Percentiles rank a stretch among this genome's conserved stretches.
phyloP scores from a whole-genome alignment of 2,329 filamentous ascomycete genomes.

The Nemania sp. region DNA sequence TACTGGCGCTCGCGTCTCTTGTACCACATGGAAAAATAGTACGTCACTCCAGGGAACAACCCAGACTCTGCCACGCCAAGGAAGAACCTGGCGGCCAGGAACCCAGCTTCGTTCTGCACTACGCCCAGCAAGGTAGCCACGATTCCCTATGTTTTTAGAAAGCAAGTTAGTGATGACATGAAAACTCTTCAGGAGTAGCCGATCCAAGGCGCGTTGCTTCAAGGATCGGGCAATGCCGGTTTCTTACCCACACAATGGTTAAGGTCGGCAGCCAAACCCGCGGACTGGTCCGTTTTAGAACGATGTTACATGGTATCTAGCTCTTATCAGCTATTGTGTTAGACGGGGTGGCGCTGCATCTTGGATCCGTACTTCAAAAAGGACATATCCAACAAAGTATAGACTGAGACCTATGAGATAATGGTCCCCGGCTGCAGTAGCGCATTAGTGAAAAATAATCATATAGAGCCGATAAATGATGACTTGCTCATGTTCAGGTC shows the following conservation, averaged over 20 bases:
- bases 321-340: slow-evolving; percentile 13
- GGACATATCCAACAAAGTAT: slow-evolving; percentile 65
- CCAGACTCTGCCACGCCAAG: slow-evolving; percentile 58
- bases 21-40: slow-evolving; percentile 55
- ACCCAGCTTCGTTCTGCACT: slow-evolving; percentile 53
- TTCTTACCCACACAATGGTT: slow-evolving; percentile 52
- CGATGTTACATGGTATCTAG: slow-evolving; percentile 63
- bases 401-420: slow-evolving; percentile 68
- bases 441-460: neutral
- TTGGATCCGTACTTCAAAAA: slow-evolving; percentile 52
- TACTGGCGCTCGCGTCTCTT: slow-evolving; percentile 58
- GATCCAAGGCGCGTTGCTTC: no score
- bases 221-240: neutral
- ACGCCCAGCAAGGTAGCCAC: slow-evolving; percentile 57
- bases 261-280: slow-evolving; percentile 60
- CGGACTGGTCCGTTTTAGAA: slow-evolving; percentile 63
- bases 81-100: slow-evolving; percentile 58
- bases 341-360: neutral
- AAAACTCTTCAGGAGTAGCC: no score
- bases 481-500: slow-evolving; percentile 57
- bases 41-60: slow-evolving; percentile 50
- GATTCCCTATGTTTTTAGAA: slow-evolving; percentile 44
- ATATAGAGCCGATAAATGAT: neutral
- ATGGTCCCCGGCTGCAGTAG: slow-evolving; percentile 54
- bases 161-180: neutral